Base-by-base conservation (phyloP, 345 rosid species). In the Raphanus raphanistrum region DNA sequence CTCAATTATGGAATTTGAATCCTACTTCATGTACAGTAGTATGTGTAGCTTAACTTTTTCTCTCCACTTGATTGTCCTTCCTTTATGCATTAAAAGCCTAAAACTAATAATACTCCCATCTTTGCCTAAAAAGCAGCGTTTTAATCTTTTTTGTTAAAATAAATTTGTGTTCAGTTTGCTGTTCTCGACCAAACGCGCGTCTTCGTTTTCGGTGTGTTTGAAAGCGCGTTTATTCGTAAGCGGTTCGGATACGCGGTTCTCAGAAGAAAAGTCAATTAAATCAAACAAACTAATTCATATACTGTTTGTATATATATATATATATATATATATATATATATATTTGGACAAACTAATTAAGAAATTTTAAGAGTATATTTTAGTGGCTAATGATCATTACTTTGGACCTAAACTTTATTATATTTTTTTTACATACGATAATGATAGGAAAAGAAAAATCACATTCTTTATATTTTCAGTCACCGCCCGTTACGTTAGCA, bases 401-500 rank as follows among this genome's bases (percentile, higher is more conserved):
- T 72, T 78, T 43, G 25, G 55, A 78, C 73, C 77, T 66, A 66
- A 72, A 45, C 68, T 45, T 66, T 45, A 78, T 48, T 48, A 32
- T 66, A 4, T 31, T 16, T 52, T 15, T 4, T 52, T 6, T 43
- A 43, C 4, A 26, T 4, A 55, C 62, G 21, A 21, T 21, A 31
- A 58, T 35, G 38, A 63, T 61, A 38, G 7, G n/a, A 13, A 32
- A 45, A n/a, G 36, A 33, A 72, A 26, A 66, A 58, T 72, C 3
- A 68, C 58, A 33, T 73, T 67, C 12, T 35, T 78, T 45, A 48
- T 5, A 35, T 35, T n/a, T 38, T 17, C 15, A 3, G 71, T 74
- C 82, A 74, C 82, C 41, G 66, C 0, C 79, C 4, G 82, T 68
- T 73, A 61, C 65, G 32, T 79, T 79, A 79, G 66, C 79, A 5